Conservation (phyloP, 345 rosid genomes). For the Pistacia integerrima region DNA sequence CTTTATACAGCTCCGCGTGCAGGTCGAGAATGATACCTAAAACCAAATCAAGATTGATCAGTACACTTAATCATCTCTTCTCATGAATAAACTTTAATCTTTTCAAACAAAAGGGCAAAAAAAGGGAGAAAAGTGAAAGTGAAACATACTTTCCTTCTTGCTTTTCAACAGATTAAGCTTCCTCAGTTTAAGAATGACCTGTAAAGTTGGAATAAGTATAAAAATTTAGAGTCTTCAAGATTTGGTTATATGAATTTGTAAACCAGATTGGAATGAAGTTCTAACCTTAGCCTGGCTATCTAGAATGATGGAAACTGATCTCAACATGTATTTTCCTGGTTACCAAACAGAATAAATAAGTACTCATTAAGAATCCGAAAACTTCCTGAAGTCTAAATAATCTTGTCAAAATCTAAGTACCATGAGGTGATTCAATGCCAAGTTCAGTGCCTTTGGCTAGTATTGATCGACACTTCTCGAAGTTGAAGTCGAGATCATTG, state of each 20-base stretch:
- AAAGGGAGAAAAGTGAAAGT: constrained; percentile 1
- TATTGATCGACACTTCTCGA: constrained; percentile 53
- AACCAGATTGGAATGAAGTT: neutral
- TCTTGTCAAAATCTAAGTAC: constrained; percentile 36
- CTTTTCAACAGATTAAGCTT: constrained; percentile 70
- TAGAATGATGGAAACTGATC: constrained; percentile 61
- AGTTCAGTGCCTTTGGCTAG: constrained; percentile 77
- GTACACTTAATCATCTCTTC: neutral
- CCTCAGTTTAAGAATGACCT: constrained; percentile 70
- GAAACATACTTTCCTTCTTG: constrained; percentile 63
- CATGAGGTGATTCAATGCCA: constrained; percentile 77
- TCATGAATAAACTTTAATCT: neutral
- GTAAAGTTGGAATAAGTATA: constrained; percentile 18
- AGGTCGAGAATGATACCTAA: constrained; percentile 66
- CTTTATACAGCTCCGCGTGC: constrained; percentile 71
- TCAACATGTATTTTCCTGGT: constrained; percentile 73
- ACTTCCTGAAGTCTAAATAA: neutral
- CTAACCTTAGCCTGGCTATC: constrained; percentile 67
- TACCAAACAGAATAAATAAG: neutral
- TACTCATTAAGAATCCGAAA: too few species aligned
- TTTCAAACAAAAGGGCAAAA: neutral
- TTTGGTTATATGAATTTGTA: neutral
- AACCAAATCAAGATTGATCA: constrained; percentile 10
- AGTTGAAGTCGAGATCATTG: constrained; percentile 52
- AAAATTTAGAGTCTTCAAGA: neutral